Evolutionary conservation across 2,329 filamentous ascomycete species (phyloP).

Genomic region (Venturia pyrina): DNA sequence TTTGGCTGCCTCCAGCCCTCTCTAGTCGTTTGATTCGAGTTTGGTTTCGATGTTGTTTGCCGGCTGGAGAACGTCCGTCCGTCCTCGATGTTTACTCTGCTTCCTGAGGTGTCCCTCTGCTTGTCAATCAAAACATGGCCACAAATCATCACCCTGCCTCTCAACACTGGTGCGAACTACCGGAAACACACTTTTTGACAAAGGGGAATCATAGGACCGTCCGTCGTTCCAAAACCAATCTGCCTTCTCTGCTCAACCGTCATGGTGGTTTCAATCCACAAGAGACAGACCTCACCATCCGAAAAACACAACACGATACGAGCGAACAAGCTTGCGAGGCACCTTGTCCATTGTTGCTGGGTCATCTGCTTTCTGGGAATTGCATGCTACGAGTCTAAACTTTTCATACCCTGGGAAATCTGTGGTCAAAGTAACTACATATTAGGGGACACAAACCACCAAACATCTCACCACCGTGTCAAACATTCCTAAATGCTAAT

Average conservation of each 20-base stretch:
- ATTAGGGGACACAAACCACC: constrained; percentile 1
- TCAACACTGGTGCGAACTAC: too few relatives aligned
- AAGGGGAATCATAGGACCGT: background rate
- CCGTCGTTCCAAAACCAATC: background rate
- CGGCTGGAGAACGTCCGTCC: background rate
- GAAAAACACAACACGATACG: background rate
- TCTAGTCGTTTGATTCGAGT: background rate
- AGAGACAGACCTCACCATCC: background rate
- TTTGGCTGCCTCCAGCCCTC: background rate
- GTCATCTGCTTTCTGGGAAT: constrained; percentile 1
- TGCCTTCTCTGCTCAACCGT: background rate
- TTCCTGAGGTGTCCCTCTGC: too few relatives aligned
- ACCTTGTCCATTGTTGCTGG: background rate
- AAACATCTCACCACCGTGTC: background rate
- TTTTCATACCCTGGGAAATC: background rate
- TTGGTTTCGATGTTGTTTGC: background rate
- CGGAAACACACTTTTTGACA: background rate
- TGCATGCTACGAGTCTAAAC: background rate
- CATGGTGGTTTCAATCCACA: background rate
- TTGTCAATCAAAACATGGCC: background rate
- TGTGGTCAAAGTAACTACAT: background rate
- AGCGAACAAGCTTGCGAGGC: background rate
- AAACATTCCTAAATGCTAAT: background rate
- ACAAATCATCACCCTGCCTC: background rate
- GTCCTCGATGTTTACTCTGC: constrained; percentile 1